Evolutionary conservation across 208 protist species (phyloP).

Genomic region (Acanthamoeba quina): DNA sequence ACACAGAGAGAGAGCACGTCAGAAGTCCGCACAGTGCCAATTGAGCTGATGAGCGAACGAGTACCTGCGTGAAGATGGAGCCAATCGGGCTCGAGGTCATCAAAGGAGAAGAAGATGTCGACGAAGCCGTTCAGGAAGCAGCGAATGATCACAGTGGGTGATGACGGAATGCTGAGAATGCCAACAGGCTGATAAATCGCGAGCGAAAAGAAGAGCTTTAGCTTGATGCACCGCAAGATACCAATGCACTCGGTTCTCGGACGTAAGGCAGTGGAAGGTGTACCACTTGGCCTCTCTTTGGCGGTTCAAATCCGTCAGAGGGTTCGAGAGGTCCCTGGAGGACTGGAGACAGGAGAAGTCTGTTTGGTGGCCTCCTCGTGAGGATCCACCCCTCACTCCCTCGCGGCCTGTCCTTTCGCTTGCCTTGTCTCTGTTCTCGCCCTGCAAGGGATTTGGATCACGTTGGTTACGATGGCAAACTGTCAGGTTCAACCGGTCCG

Average conservation of each 20-base stretch:
- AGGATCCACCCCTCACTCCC: constrained; percentile 26
- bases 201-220: background rate
- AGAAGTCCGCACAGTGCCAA: background rate
- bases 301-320: background rate
- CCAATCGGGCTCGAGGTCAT: constrained; percentile 63
- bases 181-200: background rate
- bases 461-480: background rate
- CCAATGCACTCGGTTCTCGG: no score
- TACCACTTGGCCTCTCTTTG: background rate
- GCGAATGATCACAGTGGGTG: constrained; percentile 40
- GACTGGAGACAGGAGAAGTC: background rate
- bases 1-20: no score
- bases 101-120: constrained; percentile 70
- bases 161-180: constrained; percentile 65
- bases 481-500: no score
- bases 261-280: background rate
- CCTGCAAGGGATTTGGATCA: background rate
- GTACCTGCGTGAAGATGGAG: background rate
- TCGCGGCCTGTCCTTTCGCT: constrained; percentile 2
- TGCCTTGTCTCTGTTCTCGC: background rate
- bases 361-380: background rate
- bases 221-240: background rate
- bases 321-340: constrained; percentile 63
- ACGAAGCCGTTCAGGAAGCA: constrained; percentile 16
- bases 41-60: background rate